Percentiles rank a stretch among this genome's conserved stretches.
Evolutionary conservation across 768 basidiomycete genomes (phyloP).

Genomic region (Agaricus subrufescens): DNA sequence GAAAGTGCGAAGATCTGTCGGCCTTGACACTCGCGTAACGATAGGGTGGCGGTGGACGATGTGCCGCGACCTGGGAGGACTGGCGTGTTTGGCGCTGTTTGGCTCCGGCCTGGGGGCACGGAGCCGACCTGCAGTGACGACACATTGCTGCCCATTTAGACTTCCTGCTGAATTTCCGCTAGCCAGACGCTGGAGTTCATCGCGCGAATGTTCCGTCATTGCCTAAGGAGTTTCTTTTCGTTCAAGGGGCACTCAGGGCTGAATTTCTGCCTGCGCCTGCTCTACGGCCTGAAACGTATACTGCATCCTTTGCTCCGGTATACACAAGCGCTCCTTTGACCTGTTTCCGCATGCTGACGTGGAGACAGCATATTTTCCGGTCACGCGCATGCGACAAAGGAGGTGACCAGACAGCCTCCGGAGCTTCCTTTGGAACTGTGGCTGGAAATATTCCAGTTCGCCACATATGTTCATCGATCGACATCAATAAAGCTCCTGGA

Average conservation of each 20-base stretch:
- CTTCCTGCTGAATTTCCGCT: no score
- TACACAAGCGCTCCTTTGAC: neutral
- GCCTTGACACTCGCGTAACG: no score
- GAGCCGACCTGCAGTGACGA: no score
- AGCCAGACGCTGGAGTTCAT: neutral
- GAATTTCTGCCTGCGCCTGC: conserved; percentile 4
- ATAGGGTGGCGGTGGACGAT: no score
- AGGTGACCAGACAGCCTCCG: conserved; percentile 19
- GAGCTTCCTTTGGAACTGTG: conserved; percentile 47
- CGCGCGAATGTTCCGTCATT: conserved; percentile 8
- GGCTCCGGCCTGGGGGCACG: no score
- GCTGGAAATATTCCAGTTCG: conserved; percentile 54
- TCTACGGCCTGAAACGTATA: conserved; percentile 5
- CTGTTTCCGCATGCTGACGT: conserved; percentile 12
- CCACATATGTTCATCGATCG: conserved; percentile 42
- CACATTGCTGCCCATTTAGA: no score
- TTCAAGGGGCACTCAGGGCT: neutral
- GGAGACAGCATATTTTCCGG: conserved; percentile 21
- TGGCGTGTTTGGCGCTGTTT: no score
- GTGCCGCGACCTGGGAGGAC: no score
- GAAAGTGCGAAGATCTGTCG: no score
- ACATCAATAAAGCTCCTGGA: conserved; percentile 40
- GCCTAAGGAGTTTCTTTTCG: conserved; percentile 3
- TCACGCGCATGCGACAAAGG: conserved; percentile 8
- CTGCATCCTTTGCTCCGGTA: conserved; percentile 13